A percentile compares a stretch with the other conserved stretches of the same genome.
phyloP scores from a whole-genome alignment of 176 grass and related monocot genomes.

The Aegilops umbellulata region DNA sequence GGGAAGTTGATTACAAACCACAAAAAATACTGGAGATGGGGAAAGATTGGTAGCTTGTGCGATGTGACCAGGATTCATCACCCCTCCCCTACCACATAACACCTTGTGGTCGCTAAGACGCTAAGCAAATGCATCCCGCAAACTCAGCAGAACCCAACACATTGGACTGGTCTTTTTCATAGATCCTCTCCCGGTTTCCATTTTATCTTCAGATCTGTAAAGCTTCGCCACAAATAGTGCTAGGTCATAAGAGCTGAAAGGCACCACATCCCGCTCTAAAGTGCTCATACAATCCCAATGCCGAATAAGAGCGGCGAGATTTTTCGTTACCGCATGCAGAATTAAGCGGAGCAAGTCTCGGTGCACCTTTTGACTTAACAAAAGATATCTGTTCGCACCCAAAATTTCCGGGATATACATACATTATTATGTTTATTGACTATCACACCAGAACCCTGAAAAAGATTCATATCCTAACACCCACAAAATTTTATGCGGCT shows the following conservation, averaged over 20 bases:
- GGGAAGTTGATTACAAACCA: slow-evolving; percentile 32
- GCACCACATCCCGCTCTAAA: not conserved
- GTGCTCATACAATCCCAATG: not conserved
- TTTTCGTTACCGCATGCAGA: not conserved
- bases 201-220: not conserved
- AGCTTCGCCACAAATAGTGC: not conserved
- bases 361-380: slow-evolving; percentile 15
- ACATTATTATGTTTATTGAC: slow-evolving; percentile 25
- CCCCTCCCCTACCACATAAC: slow-evolving; percentile 1
- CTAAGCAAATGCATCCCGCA: not conserved
- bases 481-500: slow-evolving; percentile 28
- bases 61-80: slow-evolving; percentile 30
- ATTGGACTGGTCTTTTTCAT: not conserved
- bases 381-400: slow-evolving; percentile 13
- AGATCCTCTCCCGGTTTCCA: not conserved
- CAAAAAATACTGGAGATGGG: not conserved
- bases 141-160: not conserved
- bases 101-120: not conserved
- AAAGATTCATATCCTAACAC: slow-evolving; percentile 10
- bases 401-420: slow-evolving; percentile 13
- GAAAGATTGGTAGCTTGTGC: not conserved
- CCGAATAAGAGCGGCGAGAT: not conserved
- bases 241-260: not conserved
- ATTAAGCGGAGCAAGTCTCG: slow-evolving; percentile 2
- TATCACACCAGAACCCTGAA: slow-evolving; percentile 14